Base-by-base conservation (phyloP, 2,329 filamentous ascomycete genomes). In the Lasiodiplodia sp. region DNA sequence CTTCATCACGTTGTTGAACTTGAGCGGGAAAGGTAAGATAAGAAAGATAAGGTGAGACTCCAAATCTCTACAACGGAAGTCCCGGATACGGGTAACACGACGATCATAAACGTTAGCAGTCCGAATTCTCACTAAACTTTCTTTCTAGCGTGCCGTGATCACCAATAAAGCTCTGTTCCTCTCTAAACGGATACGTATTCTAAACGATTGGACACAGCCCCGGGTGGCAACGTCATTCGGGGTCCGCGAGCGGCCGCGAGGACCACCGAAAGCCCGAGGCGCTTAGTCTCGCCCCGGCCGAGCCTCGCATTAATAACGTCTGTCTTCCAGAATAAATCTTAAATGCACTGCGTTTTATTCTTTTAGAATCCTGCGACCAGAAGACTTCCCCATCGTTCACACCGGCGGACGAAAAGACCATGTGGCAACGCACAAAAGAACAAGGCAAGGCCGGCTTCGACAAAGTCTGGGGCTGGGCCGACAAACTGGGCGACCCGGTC, bases 401-500 rank as follows among this genome's bases (percentile, higher is more conserved):
- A 28, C 28, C 12, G 25, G 18, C 5, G 18, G 10, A 12, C 11
- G 38, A 58, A 25, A 38, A 25, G 31, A 40, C 11, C 5, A 37
- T 86, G 47, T 88, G 86, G 86, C 82, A 85, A 66, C 81, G 79
- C 69, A 86, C 86, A 63, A 87, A 86, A 77, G 83, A 79, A 0
- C 79, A 81, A 62, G 82, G 81, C 72, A 90, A 92, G 76, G 87
- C 87, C 69, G 89, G 91, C 70, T 93, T 93, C 78, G 91, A 94
- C 79, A 92, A 91, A 75, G 86, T 89, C 69, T 94, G 89, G 84
- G 84, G 83, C 60, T 85, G 86, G 72, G 84, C 89, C 63, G 89
- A 92, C 79, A 91, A 91, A 76, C 83, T 91, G 11, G 91, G 91
- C 69, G 85, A 86, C 2, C 93, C 93, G 2, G 89, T 97, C 75